Conservation (phyloP, 768 basidiomycete species). For the Collybia nuda region DNA sequence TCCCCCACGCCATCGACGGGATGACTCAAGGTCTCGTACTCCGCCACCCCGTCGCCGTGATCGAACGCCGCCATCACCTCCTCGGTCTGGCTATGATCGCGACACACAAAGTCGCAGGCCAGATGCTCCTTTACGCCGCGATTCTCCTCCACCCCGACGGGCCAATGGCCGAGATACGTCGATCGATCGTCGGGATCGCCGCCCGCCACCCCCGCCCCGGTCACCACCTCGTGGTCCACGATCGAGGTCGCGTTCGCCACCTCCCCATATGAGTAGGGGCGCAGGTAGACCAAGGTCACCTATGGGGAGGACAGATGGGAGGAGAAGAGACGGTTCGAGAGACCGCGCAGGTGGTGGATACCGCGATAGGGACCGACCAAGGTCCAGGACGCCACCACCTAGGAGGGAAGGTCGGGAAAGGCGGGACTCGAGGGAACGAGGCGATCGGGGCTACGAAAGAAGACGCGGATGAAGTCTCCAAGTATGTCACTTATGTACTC, state of each 20-base stretch:
- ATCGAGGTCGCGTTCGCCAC: constrained; percentile 21
- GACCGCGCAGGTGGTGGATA: constrained; percentile 9
- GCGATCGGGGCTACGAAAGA: constrained; percentile 14
- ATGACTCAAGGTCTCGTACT: constrained; percentile 15
- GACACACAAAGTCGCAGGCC: constrained; percentile 8
- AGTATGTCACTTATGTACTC: too few relatives aligned
- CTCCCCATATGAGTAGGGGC: constrained; percentile 20
- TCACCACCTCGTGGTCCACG: constrained; percentile 2
- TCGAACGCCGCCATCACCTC: constrained; percentile 20
- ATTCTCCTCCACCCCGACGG: neutral
- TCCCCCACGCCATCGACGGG: constrained; percentile 9
- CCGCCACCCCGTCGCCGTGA: constrained; percentile 15
- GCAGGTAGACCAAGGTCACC: constrained; percentile 22
- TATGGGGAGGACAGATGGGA: constrained; percentile 6
- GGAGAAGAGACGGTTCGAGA: constrained; percentile 7
- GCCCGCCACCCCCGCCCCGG: neutral
- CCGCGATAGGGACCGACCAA: constrained; percentile 9
- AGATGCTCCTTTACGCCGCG: constrained; percentile 13
- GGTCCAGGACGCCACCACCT: constrained; percentile 2
- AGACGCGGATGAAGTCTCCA: constrained; percentile 8
- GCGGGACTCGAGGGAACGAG: constrained; percentile 5
- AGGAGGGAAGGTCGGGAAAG: constrained; percentile 9
- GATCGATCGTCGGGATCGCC: constrained; percentile 7
- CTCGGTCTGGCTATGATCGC: constrained; percentile 15
- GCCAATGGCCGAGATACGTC: constrained; percentile 2